A percentile compares a stretch with the other conserved stretches of the same genome.
Evolutionary conservation across 106 monocot genomes (phyloP).

Genomic region (Platanthera guangdongensis): DNA sequence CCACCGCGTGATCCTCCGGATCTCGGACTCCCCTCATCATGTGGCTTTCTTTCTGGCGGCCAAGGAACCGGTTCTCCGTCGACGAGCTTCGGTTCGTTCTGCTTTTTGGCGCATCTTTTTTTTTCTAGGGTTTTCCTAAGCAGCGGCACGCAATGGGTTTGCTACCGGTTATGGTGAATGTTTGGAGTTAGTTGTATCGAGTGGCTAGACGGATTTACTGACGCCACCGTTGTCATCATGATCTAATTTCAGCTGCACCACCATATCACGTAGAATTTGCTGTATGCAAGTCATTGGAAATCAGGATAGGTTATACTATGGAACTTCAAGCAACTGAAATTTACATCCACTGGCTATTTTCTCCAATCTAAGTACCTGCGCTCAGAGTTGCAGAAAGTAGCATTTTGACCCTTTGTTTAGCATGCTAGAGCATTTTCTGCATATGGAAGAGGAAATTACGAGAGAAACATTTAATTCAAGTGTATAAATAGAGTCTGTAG

Average conservation of each 20-base stretch:
- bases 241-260: background rate
- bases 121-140: background rate
- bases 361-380: background rate
- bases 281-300: background rate
- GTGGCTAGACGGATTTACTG: background rate
- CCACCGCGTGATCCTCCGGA: constrained; percentile 2
- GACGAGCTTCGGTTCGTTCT: constrained; percentile 75
- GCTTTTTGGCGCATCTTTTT: background rate
- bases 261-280: background rate
- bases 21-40: constrained; percentile 29
- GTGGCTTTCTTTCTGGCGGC: constrained; percentile 93
- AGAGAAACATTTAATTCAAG: background rate
- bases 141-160: background rate
- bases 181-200: background rate
- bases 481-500: background rate
- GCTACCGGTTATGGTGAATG: background rate
- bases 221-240: background rate
- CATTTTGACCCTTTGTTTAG: background rate
- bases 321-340: background rate
- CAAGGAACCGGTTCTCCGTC: constrained; percentile 87
- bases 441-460: background rate
- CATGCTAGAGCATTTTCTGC: background rate
- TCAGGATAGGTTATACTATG: background rate
- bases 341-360: background rate
- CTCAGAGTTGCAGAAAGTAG: background rate